Conservation (phyloP, 208 protist genomes). For the Angomonas ambiguus region DNA sequence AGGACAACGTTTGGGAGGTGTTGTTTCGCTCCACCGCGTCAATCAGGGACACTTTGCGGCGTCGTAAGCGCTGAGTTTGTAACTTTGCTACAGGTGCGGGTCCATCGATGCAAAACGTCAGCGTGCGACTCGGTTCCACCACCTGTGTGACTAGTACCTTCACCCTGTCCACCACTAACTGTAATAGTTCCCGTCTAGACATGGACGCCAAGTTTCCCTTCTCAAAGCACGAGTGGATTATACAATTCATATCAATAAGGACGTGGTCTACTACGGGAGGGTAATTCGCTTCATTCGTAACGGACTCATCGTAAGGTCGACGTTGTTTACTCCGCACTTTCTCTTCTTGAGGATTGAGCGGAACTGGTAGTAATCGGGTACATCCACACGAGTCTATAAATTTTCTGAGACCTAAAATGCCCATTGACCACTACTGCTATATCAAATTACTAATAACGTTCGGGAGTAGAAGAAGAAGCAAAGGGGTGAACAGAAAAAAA, state of each 20-base stretch:
- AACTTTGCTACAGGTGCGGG: slow-evolving; percentile 80
- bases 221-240: slow-evolving; percentile 72
- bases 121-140: slow-evolving; percentile 45
- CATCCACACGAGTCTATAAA: slow-evolving; percentile 75
- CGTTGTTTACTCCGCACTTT: slow-evolving; percentile 24
- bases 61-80: slow-evolving; percentile 75
- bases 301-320: slow-evolving; percentile 4
- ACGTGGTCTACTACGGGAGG: slow-evolving; percentile 47
- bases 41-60: slow-evolving; percentile 56
- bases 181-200: slow-evolving; percentile 58
- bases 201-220: slow-evolving; percentile 20
- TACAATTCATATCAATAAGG: slow-evolving; percentile 83
- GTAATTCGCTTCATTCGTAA: background rate
- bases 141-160: slow-evolving; percentile 61
- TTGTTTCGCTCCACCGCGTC: slow-evolving; percentile 24
- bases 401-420: slow-evolving; percentile 74
- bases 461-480: background rate
- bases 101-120: slow-evolving; percentile 80
- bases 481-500: slow-evolving; percentile 6
- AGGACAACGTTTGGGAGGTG: slow-evolving; percentile 24
- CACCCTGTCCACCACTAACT: slow-evolving; percentile 70
- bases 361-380: slow-evolving; percentile 60
- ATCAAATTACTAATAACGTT: slow-evolving; percentile 10
- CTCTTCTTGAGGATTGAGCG: slow-evolving; percentile 39
- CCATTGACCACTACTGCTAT: slow-evolving; percentile 44